A percentile compares a stretch with the other conserved stretches of the same genome.
phyloP scores from a whole-genome alignment of 2,329 filamentous ascomycete genomes.

The Mollisiaceae sp. region DNA sequence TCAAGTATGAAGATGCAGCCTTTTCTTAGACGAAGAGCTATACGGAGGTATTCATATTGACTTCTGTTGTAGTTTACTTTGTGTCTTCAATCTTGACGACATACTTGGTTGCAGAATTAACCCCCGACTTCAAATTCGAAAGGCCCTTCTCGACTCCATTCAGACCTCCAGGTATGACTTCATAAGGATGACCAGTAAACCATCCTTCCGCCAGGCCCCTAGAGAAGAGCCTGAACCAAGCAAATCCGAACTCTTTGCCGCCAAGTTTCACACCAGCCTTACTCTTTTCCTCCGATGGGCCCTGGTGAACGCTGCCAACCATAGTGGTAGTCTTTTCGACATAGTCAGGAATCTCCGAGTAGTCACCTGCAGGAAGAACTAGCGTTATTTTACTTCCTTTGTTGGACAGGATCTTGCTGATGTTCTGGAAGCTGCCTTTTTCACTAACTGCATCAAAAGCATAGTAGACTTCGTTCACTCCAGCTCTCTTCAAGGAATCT shows the following conservation, averaged over 20 bases:
- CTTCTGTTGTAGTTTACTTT: slow-evolving; percentile 21
- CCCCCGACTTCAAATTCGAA: slow-evolving; percentile 61
- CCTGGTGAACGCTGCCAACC: slow-evolving; percentile 35
- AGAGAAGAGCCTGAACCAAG: slow-evolving; percentile 36
- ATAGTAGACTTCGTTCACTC: slow-evolving; percentile 34
- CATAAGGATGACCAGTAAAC: slow-evolving; percentile 55
- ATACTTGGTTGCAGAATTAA: slow-evolving; percentile 68
- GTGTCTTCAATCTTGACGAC: slow-evolving; percentile 52
- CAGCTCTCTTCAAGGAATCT: slow-evolving; percentile 36
- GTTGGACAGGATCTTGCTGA: slow-evolving; percentile 35
- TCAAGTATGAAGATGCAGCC: background rate
- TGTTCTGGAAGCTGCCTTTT: slow-evolving; percentile 38
- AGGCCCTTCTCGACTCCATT: slow-evolving; percentile 56
- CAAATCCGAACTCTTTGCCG: slow-evolving; percentile 36
- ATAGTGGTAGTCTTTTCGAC: slow-evolving; percentile 30
- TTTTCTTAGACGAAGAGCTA: background rate
- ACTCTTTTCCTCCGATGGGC: slow-evolving; percentile 21
- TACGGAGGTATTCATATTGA: background rate
- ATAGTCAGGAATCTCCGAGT: slow-evolving; percentile 43
- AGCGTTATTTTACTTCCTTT: slow-evolving; percentile 45
- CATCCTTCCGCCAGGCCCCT: slow-evolving; percentile 55
- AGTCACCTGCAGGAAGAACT: slow-evolving; percentile 50
- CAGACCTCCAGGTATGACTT: slow-evolving; percentile 56
- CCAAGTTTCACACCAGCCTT: slow-evolving; percentile 34
- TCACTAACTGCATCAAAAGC: slow-evolving; percentile 40